Base-by-base conservation (phyloP, 1,139 yeast species). In the Kurtzmaniella natalensis region DNA sequence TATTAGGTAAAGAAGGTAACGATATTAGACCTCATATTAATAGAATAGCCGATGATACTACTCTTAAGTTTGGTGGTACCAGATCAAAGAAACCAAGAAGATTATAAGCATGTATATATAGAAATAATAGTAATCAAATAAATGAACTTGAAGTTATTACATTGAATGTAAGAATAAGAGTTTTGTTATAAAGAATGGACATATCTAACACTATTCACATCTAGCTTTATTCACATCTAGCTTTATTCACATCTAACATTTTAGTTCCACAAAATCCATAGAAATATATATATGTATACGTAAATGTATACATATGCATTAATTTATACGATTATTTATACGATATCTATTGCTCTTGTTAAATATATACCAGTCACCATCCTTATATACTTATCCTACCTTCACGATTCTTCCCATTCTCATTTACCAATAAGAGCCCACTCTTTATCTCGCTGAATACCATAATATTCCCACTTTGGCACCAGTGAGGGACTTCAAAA, bases 11-110 rank as follows among this genome's bases (percentile, higher is more conserved):
- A 53, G 97, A 92, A 65, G 97, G 97, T 34, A 66, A 72, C 29
- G 59, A 64, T 30, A 64, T 92, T 32, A 76, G 86, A 50, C 73
- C 75, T 14, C 67, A 72, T 42, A 73, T 92, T 31, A 72, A 72
- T 28, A 76, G 89, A 51, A 64, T 92, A 23, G 72, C 82, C 36
- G 97, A 92, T 53, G 71, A 73, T 42, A 86, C 97, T 13, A 76
- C 76, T 42, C 71, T 92, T 67, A 83, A 82, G 59, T 86, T 86
- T 53, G 98, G 98, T 70, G 97, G 97, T 69, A 81, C 76, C 34
- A 78, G 94, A 53, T 72, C 95, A 16, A 94, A 92, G 62, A 79
- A 81, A 55, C 72, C 72, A 42, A 83, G 96, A 69, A 81, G 96
- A 64, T 72, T 84, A 52, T 82, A 70, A 53, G 41, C 14, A 26